phyloP scores from a whole-genome alignment of 106 monocot genomes.

The Platanthera guangdongensis region DNA sequence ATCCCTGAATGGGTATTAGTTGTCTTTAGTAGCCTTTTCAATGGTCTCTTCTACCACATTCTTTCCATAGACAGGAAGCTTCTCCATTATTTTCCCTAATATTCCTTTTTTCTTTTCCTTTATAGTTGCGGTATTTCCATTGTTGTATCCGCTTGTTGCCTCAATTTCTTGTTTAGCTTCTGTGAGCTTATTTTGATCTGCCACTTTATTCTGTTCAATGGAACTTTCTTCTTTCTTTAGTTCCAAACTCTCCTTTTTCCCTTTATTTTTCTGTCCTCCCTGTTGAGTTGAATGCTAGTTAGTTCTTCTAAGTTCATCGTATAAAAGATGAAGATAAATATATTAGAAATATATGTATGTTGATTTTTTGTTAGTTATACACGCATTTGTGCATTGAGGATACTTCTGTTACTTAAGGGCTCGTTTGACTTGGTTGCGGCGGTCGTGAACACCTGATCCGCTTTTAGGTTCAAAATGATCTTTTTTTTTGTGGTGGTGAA shows the following conservation, averaged over 20 bases:
- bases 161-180: background rate
- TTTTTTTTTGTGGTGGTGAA: no score
- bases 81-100: background rate
- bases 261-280: constrained; percentile 1
- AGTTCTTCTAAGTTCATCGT: background rate
- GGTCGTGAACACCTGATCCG: no score
- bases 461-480: no score
- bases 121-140: background rate
- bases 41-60: background rate
- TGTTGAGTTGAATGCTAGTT: background rate
- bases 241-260: background rate
- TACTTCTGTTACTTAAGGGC: no score
- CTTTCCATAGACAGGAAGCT: background rate
- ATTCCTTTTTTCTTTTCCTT: background rate
- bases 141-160: background rate
- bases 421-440: no score
- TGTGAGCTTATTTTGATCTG: background rate
- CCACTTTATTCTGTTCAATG: background rate
- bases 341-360: background rate
- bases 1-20: background rate
- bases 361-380: background rate
- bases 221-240: background rate
- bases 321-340: background rate
- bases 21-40: background rate
- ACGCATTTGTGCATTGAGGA: background rate